These are phyloP conservation scores for Datisca glomerata DNA, from an alignment of 306 rosid genomes.

Conservation along the genomic window DNA sequence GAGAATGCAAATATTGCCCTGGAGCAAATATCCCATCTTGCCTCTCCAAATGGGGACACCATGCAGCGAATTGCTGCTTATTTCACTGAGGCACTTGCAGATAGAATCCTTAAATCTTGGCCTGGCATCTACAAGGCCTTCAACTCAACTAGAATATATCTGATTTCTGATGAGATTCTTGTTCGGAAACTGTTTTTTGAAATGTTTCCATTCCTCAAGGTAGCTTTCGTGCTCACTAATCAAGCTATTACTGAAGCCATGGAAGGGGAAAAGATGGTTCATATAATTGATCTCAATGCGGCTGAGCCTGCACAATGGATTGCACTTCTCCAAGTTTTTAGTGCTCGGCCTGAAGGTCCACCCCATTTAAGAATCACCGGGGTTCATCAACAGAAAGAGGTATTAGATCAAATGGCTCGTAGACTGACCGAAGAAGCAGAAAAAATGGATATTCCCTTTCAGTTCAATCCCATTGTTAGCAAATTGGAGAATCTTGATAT, in stretches of 20 bases:
- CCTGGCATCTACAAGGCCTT: slow-evolving; percentile 74
- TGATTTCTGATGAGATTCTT: slow-evolving; percentile 54
- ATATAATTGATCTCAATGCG: slow-evolving; percentile 74
- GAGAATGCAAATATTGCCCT: slow-evolving; percentile 64
- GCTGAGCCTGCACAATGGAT: slow-evolving; percentile 75
- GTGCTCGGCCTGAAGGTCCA: slow-evolving; percentile 75
- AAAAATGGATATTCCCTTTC: slow-evolving; percentile 73
- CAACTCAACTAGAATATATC: slow-evolving; percentile 44
- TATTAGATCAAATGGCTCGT: slow-evolving; percentile 67
- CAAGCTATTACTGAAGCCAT: slow-evolving; percentile 79
- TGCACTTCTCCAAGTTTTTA: slow-evolving; percentile 62
- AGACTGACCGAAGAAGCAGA: slow-evolving; percentile 58
- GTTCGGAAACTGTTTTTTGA: slow-evolving; percentile 61
- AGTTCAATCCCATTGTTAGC: slow-evolving; percentile 53
- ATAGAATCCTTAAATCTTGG: slow-evolving; percentile 66
- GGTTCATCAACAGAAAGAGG: slow-evolving; percentile 58
- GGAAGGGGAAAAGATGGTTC: slow-evolving; percentile 86
- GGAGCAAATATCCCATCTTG: slow-evolving; percentile 76
- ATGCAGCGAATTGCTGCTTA: slow-evolving; percentile 81
- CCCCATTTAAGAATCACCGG: slow-evolving; percentile 86
- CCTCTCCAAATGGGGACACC: slow-evolving; percentile 71
- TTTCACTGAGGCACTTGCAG: slow-evolving; percentile 70
- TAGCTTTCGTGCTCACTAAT: slow-evolving; percentile 52
- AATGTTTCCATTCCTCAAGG: slow-evolving; percentile 71
- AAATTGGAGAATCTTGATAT: slow-evolving; percentile 59